A percentile compares a stretch with the other conserved stretches of the same genome.
phyloP scores from a whole-genome alignment of 257 asterid species.

The Anisodus tanguticus region DNA sequence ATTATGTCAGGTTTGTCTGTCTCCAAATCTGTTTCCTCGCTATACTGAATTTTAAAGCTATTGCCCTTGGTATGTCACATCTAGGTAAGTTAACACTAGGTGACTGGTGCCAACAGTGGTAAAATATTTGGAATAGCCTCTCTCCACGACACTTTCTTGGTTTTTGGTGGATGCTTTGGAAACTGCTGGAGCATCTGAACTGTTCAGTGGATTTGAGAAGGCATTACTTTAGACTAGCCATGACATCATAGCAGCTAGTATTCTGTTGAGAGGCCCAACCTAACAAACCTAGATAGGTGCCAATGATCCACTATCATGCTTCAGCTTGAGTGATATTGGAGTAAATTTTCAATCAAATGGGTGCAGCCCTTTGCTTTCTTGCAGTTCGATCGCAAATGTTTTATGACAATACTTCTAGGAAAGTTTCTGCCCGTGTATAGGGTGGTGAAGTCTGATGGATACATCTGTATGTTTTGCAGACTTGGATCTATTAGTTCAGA shows the following conservation, averaged over 20 bases:
- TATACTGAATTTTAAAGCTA: neutral
- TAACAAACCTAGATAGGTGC: slow-evolving; percentile 1
- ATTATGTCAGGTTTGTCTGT: slow-evolving; percentile 29
- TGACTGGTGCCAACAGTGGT: slow-evolving; percentile 21
- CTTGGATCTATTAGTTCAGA: neutral
- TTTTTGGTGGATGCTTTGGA: neutral
- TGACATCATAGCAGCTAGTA: neutral
- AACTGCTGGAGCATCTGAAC: neutral
- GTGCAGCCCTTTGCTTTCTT: slow-evolving; percentile 14
- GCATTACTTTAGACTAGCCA: neutral
- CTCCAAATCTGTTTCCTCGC: neutral
- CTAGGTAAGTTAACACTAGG: neutral
- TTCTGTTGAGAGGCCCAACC: neutral
- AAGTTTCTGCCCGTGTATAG: slow-evolving; percentile 4
- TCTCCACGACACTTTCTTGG: neutral
- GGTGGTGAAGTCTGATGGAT: neutral
- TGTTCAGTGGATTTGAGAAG: neutral
- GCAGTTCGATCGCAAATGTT: slow-evolving; percentile 5
- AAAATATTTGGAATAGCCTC: slow-evolving; percentile 22
- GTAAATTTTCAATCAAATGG: neutral
- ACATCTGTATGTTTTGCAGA: slow-evolving; percentile 27
- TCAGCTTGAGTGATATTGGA: neutral
- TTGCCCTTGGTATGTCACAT: slow-evolving; percentile 17
- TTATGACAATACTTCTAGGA: neutral
- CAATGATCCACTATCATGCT: neutral